Evolutionary conservation across 148 eudicot species (phyloP).

Genomic region (Heliosperma pusillum): DNA sequence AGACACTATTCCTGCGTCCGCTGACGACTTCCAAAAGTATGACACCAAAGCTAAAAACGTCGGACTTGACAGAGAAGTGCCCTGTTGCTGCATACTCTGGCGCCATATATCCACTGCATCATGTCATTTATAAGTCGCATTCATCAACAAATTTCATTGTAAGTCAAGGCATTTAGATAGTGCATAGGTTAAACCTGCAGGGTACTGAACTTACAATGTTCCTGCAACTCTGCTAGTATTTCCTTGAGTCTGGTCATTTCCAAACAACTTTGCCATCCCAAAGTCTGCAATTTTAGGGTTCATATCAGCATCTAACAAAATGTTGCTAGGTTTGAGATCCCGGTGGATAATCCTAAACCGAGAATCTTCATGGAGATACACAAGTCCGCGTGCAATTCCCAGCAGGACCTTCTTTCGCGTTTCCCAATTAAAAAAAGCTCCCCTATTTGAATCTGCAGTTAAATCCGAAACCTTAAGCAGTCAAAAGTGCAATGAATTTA

Average conservation of each 20-base stretch:
- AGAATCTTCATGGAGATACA: conserved; percentile 60
- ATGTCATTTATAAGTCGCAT: neutral
- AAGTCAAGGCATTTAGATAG: neutral
- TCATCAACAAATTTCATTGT: neutral
- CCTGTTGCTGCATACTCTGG: conserved; percentile 23
- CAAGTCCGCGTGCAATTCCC: conserved; percentile 71
- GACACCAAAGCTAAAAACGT: conserved; percentile 27
- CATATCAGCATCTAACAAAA: conserved; percentile 26
- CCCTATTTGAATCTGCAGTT: conserved; percentile 18
- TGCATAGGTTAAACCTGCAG: no score
- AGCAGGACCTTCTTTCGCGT: conserved; percentile 33
- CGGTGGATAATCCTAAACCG: conserved; percentile 58
- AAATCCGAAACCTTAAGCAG: neutral
- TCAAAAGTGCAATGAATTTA: no score
- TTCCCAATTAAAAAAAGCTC: conserved; percentile 22
- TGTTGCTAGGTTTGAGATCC: conserved; percentile 64
- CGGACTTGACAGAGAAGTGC: conserved; percentile 14
- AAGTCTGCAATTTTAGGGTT: conserved; percentile 71
- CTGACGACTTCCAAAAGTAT: conserved; percentile 23
- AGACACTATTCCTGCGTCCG: conserved; percentile 15
- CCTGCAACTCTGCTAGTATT: conserved; percentile 44
- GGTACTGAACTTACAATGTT: conserved; percentile 17
- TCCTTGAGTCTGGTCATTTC: conserved; percentile 48
- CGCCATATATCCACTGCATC: conserved; percentile 25
- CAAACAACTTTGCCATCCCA: conserved; percentile 60